A percentile compares a stretch with the other conserved stretches of the same genome.
Evolutionary conservation across 306 rosid genomes (phyloP).

Genomic region (Cucurbita pepo): DNA sequence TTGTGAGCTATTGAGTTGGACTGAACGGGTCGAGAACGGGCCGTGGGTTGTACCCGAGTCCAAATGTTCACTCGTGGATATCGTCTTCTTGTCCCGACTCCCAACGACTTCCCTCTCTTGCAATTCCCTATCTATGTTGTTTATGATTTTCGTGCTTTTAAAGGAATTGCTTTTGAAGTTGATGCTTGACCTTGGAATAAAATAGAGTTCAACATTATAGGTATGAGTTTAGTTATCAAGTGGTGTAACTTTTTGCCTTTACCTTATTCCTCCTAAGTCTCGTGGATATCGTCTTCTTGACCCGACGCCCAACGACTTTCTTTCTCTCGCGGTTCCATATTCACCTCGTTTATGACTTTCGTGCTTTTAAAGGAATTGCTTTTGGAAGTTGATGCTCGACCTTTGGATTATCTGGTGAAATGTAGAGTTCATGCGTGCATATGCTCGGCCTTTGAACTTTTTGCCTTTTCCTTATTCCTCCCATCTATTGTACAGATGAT

Average conservation of each 20-base stretch:
- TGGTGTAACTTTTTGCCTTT: not conserved
- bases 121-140: no score
- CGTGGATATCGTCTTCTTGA: no score
- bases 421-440: conserved; percentile 97
- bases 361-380: conserved; percentile 39
- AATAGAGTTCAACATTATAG: conserved; percentile 95
- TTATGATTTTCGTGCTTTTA: not conserved
- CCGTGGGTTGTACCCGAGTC: no score
- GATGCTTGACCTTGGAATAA: conserved; percentile 58
- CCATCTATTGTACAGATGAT: not conserved
- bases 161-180: conserved; percentile 55
- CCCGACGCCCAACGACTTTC: no score
- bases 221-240: conserved; percentile 73
- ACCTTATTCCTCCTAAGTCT: not conserved
- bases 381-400: conserved; percentile 46
- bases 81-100: no score
- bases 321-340: no score
- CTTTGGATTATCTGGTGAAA: conserved; percentile 65
- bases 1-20: no score
- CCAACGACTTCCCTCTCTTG: no score
- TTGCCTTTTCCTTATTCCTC: not conserved
- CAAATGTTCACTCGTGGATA: no score
- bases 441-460: no score
- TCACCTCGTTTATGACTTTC: not conserved
- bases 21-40: no score